Evolutionary conservation across 345 rosid species (phyloP).

Genomic region (Ricinus communis): DNA sequence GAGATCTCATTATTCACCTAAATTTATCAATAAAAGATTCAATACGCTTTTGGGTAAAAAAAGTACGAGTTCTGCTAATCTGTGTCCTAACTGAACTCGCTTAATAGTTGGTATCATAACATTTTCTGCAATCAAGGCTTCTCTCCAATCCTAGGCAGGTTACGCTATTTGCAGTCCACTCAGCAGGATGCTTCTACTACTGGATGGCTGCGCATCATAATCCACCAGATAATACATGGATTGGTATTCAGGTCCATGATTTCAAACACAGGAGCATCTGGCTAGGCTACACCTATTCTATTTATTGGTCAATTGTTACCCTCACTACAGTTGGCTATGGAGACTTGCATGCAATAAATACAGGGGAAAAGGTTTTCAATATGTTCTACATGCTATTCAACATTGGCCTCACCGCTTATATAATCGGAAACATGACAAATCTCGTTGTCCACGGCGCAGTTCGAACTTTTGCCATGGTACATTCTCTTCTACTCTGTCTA

Average conservation of each 20-base stretch:
- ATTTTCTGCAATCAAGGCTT: no score
- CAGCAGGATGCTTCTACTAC: constrained; percentile 79
- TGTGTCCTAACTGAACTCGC: no score
- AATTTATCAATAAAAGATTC: no score
- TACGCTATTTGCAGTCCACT: constrained; percentile 71
- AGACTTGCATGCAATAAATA: constrained; percentile 72
- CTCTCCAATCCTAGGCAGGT: constrained; percentile 48
- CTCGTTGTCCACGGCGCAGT: constrained; percentile 76
- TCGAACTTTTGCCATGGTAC: constrained; percentile 72
- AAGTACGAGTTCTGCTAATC: no score
- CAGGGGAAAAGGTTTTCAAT: constrained; percentile 69
- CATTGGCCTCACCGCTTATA: constrained; percentile 81
- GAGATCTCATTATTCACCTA: no score
- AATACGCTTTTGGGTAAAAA: no score
- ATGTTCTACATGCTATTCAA: constrained; percentile 85
- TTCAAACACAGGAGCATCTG: constrained; percentile 71
- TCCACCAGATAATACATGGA: constrained; percentile 57
- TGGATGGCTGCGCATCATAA: constrained; percentile 67
- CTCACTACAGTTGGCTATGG: constrained; percentile 93
- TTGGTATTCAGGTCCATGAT: constrained; percentile 50
- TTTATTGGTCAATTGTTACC: constrained; percentile 93
- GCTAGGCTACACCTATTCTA: constrained; percentile 85
- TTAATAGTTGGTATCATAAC: no score
- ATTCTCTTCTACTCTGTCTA: neutral
- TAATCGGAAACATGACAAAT: constrained; percentile 92